A percentile compares a stretch with the other conserved stretches of the same genome.
Evolutionary conservation across 2,329 filamentous ascomycete species (phyloP).

Genomic region (Penicillium olsonii): DNA sequence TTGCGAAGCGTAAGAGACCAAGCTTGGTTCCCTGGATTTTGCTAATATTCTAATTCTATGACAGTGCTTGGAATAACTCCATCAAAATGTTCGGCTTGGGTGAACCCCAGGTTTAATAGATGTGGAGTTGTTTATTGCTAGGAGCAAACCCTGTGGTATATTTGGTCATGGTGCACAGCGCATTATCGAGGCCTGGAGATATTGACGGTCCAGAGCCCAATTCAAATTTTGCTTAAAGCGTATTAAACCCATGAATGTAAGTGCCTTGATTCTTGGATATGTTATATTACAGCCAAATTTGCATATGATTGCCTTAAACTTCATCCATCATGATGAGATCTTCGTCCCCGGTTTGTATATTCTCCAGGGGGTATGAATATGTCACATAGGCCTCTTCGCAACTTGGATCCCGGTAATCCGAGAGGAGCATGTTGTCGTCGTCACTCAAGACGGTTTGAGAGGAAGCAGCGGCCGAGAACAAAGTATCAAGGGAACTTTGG

Average conservation of each 20-base stretch:
- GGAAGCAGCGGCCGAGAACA: background rate
- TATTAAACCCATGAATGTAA: background rate
- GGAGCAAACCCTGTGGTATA: no score
- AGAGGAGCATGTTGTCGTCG: constrained; percentile 1
- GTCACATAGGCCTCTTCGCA: background rate
- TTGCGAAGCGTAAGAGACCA: constrained; percentile 66
- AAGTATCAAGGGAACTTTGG: constrained; percentile 9
- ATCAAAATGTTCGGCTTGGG: constrained; percentile 75
- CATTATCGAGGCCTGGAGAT: no score
- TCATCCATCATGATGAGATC: constrained; percentile 5
- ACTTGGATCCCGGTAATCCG: background rate
- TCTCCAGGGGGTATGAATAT: background rate
- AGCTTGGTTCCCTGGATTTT: background rate
- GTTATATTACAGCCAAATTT: background rate
- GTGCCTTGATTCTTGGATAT: background rate
- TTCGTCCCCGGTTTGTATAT: background rate
- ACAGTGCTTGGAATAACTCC: constrained; percentile 75
- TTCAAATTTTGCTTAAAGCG: background rate
- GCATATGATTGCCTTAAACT: background rate
- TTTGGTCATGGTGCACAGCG: no score
- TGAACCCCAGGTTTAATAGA: no score
- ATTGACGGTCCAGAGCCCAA: no score
- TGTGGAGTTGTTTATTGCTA: no score
- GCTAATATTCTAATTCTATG: constrained; percentile 21
- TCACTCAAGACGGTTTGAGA: background rate